Percentiles rank a stretch among this genome's conserved stretches.
Conservation (phyloP, 495 filamentous ascomycete genomes). For the Neurospora africana region DNA sequence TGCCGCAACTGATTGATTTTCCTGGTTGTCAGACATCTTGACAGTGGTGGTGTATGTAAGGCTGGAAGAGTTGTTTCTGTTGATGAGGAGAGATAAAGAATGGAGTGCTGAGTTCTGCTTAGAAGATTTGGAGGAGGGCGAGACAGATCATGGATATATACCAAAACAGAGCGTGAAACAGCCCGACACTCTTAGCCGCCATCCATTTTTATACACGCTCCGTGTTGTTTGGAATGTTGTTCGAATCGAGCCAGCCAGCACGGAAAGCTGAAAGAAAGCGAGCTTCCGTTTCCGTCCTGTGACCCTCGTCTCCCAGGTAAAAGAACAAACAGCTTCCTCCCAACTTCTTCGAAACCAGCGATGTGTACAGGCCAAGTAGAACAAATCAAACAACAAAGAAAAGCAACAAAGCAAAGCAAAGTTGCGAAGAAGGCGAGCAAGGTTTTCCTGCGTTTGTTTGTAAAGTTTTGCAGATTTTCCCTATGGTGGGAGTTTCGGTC, state of each 20-base stretch:
- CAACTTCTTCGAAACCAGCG: not conserved
- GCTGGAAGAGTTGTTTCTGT: not conserved
- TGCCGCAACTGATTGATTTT: not conserved
- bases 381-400: too few species aligned
- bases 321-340: not conserved
- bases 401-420: too few species aligned
- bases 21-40: not conserved
- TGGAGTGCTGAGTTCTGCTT: not conserved
- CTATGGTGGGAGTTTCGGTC: too few species aligned
- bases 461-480: too few species aligned
- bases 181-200: not conserved
- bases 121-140: not conserved
- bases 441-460: too few species aligned
- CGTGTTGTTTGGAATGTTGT: not conserved
- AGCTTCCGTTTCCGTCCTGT: not conserved
- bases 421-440: too few species aligned
- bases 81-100: not conserved
- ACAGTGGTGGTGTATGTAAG: not conserved
- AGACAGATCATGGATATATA: not conserved
- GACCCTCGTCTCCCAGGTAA: not conserved
- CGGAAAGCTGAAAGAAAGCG: not conserved
- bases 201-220: not conserved
- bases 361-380: too few species aligned
- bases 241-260: not conserved
- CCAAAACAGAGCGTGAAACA: not conserved